Percentiles rank a stretch among this genome's conserved stretches.
These are phyloP conservation scores for Ustilago hordei DNA, from an alignment of 1,284 basidiomycete species.

Conservation along the genomic window DNA sequence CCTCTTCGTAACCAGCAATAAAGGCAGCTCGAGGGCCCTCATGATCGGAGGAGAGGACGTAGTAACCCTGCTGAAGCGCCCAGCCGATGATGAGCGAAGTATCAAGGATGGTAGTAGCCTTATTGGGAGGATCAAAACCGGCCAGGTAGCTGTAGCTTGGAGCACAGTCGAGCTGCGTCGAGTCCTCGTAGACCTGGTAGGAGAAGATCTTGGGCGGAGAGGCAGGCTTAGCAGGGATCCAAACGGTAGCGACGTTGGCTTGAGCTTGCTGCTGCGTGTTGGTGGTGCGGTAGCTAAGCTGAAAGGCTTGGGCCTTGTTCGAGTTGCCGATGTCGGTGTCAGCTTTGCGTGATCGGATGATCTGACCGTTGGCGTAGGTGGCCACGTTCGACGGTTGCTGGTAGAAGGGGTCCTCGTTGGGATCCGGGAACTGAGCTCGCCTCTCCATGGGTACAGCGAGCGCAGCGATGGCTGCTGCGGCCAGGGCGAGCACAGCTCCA, in stretches of 20 bases:
- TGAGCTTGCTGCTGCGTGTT: constrained; percentile 27
- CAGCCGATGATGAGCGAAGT: constrained; percentile 47
- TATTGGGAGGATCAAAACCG: constrained; percentile 29
- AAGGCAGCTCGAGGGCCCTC: constrained; percentile 52
- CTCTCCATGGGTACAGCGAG: constrained; percentile 25
- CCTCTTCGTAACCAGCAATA: constrained; percentile 57
- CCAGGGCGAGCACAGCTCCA: constrained; percentile 17
- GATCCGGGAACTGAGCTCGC: constrained; percentile 29
- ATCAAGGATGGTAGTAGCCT: constrained; percentile 29
- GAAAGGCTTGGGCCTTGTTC: constrained; percentile 45
- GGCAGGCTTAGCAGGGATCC: constrained; percentile 48
- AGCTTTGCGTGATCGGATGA: constrained; percentile 41
- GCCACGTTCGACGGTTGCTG: constrained; percentile 28
- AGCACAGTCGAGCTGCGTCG: constrained; percentile 49
- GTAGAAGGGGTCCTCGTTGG: constrained; percentile 57
- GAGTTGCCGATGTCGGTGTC: constrained; percentile 34
- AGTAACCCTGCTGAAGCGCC: constrained; percentile 59
- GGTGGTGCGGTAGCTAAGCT: constrained; percentile 56
- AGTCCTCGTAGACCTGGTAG: constrained; percentile 54
- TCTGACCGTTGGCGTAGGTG: constrained; percentile 43
- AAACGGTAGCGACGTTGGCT: constrained; percentile 52
- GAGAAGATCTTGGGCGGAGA: constrained; percentile 54
- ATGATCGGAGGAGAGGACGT: constrained; percentile 62
- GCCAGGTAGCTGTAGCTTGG: constrained; percentile 44
- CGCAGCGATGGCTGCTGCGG: constrained; percentile 16